Conservation (phyloP, 2,329 filamentous ascomycete species). For the Alternaria gaisen region DNA sequence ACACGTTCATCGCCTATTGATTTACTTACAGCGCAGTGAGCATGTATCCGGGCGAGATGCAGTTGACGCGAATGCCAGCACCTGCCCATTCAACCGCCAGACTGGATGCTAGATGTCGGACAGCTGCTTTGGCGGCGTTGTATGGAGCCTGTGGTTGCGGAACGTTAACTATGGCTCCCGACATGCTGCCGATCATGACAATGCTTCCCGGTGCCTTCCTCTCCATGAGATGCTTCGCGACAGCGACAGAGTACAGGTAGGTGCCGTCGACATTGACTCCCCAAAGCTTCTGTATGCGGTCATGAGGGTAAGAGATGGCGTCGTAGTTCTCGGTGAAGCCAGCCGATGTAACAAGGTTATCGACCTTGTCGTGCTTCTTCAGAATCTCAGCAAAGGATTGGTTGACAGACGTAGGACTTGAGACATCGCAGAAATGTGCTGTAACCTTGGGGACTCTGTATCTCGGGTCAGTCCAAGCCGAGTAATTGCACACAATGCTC, state of each 20-base stretch:
- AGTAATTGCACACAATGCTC: neutral
- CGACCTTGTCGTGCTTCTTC: slow-evolving; percentile 78
- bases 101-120: slow-evolving; percentile 85
- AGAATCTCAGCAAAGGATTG: slow-evolving; percentile 75
- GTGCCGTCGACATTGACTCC: slow-evolving; percentile 93
- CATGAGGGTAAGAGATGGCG: slow-evolving; percentile 87
- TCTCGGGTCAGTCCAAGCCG: slow-evolving; percentile 6
- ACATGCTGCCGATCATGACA: slow-evolving; percentile 96
- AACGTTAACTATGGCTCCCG: slow-evolving; percentile 90
- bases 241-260: slow-evolving; percentile 83
- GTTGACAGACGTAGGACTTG: slow-evolving; percentile 80
- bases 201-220: slow-evolving; percentile 82
- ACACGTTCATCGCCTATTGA: neutral
- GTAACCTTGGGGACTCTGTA: slow-evolving; percentile 80
- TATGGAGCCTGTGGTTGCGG: slow-evolving; percentile 94
- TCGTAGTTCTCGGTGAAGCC: slow-evolving; percentile 97
- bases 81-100: slow-evolving; percentile 94
- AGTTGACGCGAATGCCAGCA: slow-evolving; percentile 89
- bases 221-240: slow-evolving; percentile 89
- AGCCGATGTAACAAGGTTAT: slow-evolving; percentile 93
- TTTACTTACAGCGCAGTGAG: slow-evolving; percentile 81
- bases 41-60: slow-evolving; percentile 97
- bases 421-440: slow-evolving; percentile 89
- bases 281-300: slow-evolving; percentile 93
- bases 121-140: slow-evolving; percentile 91